Base-by-base conservation (phyloP, 108 stramenopile genomes). In the Ochromonas danica region DNA sequence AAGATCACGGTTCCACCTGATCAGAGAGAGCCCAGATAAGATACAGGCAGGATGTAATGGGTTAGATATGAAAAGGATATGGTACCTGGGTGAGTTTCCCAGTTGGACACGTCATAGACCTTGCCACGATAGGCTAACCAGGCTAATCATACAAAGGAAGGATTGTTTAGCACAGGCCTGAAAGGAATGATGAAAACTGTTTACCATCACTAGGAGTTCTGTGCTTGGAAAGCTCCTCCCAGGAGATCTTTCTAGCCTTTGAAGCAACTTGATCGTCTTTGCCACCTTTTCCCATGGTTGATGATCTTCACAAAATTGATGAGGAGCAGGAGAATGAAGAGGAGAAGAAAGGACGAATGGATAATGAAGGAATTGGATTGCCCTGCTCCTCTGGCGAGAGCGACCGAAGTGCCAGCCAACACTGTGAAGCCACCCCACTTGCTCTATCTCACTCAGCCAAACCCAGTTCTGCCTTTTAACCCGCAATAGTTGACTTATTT, bases 61-160 rank as follows among this genome's bases (percentile, higher is more conserved):
- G 22, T 35, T 31, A 67, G 3, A 67, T 36, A 67, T 31, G 6
- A 67, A 67, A 3, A 67, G 63, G 25, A 67, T 36, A 67, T 33
- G 31, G 63, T 67, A 67, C 87, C 97, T 2, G 97, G 97, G 82
- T 98, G 97, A 72, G 94, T 94, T 80, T 94, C 89, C 96, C 96
- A 99, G 79, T 91, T 85, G 63, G 93, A 94, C 30, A 99, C 96
- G 71, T 99, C 96, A 80, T 96, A 97, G 35, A 99, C 96, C 3
- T 25, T 22, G 36, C 78, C 63, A 3, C 25, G 3, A 67, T 67
- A 67, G 17, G 63, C 17, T 3, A 67, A 6, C 63, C 63, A 67
- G 3, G 63, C 63, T 67, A 67, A 36, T 14, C 27, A 67, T 10
- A 67, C 3, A 67, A 67, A 14, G 17, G 25, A 25, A 22, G 25